Conservation (phyloP, 2,329 filamentous ascomycete genomes). For the Chrysoporthe cubensis region DNA sequence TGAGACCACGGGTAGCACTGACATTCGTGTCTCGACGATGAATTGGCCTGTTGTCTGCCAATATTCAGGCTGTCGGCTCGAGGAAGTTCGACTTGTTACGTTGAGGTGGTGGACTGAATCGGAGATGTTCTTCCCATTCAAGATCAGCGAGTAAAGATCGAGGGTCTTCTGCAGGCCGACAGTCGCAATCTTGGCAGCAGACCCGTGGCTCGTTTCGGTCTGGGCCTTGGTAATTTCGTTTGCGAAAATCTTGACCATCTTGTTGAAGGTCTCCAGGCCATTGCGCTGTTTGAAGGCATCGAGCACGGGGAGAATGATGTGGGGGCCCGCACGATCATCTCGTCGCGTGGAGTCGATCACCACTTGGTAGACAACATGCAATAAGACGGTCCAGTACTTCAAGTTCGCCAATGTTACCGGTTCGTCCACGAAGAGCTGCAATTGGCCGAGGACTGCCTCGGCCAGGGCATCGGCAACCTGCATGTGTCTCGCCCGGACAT, state of each 20-base stretch:
- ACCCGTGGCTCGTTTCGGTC: slow-evolving; percentile 47
- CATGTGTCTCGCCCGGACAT: slow-evolving; percentile 56
- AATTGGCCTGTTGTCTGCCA: slow-evolving; percentile 68
- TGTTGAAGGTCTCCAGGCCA: slow-evolving; percentile 75
- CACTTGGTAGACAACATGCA: slow-evolving; percentile 78
- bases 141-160: slow-evolving; percentile 76
- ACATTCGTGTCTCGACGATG: slow-evolving; percentile 81
- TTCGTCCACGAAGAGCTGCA: slow-evolving; percentile 53
- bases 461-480: slow-evolving; percentile 69
- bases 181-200: slow-evolving; percentile 51
- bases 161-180: slow-evolving; percentile 80
- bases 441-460: slow-evolving; percentile 68
- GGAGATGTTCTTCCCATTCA: slow-evolving; percentile 77
- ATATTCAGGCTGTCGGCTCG: slow-evolving; percentile 47
- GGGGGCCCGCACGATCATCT: slow-evolving; percentile 52
- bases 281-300: slow-evolving; percentile 83
- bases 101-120: slow-evolving; percentile 69
- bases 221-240: slow-evolving; percentile 53
- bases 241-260: slow-evolving; percentile 72
- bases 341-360: slow-evolving; percentile 66
- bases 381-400: slow-evolving; percentile 80
- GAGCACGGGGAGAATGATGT: slow-evolving; percentile 75
- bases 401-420: slow-evolving; percentile 64
- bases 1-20: slow-evolving; percentile 75
- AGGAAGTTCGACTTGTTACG: slow-evolving; percentile 42